Percentiles rank a stretch among this genome's conserved stretches.
Conservation (phyloP, 2,329 filamentous ascomycete genomes). For the Cladophialophora carrionii region DNA sequence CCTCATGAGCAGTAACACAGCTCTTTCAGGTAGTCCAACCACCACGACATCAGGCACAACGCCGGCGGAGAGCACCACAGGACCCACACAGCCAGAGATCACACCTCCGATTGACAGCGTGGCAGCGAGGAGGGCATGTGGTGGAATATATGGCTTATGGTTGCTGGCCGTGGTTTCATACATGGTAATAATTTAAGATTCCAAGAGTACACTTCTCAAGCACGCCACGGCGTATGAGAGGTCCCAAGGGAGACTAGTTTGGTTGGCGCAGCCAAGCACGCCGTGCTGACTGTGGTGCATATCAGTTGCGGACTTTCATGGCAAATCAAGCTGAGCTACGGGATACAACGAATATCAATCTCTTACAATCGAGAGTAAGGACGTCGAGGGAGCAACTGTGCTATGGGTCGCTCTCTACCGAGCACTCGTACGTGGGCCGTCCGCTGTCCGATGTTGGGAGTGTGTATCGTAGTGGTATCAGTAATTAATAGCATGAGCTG, state of each 20-base stretch:
- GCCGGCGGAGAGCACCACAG: conserved; percentile 1
- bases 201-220: neutral
- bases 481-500: neutral
- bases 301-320: neutral
- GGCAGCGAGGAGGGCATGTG: neutral
- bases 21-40: neutral
- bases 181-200: conserved; percentile 1
- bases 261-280: neutral
- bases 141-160: conserved; percentile 6
- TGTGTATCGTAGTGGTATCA: neutral
- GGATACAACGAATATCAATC: neutral
- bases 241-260: neutral
- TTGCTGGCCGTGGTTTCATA: conserved; percentile 1
- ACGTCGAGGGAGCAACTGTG: neutral
- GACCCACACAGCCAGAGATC: conserved; percentile 14
- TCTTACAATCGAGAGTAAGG: neutral
- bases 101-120: conserved; percentile 19
- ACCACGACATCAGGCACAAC: neutral
- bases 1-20: conserved; percentile 4
- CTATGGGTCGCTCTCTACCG: neutral
- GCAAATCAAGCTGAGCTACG: neutral
- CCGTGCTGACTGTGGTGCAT: conserved; percentile 19
- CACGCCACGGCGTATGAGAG: neutral
- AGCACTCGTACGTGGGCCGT: neutral
- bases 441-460: neutral